phyloP scores from a whole-genome alignment of 331 rosid genomes.

The Pyracantha coccinea region DNA sequence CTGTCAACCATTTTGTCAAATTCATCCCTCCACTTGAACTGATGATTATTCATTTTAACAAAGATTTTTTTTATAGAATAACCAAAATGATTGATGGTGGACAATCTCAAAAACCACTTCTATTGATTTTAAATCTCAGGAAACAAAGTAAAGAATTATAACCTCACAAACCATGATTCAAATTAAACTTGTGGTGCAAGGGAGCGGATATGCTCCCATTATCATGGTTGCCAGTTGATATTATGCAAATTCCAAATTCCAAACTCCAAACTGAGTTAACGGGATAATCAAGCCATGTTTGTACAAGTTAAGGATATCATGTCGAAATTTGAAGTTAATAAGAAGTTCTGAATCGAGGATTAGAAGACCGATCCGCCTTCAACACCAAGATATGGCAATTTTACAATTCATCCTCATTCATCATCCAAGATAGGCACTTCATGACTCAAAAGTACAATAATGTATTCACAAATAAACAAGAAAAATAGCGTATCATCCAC shows the following conservation, averaged over 20 bases:
- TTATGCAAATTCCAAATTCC: neutral
- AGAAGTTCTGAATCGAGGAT: neutral
- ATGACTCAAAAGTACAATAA: neutral
- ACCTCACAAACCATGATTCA: too few species aligned
- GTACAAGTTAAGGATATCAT: neutral
- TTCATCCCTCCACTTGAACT: too few species aligned
- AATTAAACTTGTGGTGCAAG: too few species aligned
- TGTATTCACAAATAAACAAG: neutral
- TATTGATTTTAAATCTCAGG: too few species aligned
- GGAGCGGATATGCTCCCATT: too few species aligned
- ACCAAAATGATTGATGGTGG: too few species aligned
- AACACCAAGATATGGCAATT: neutral
- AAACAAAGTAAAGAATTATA: too few species aligned
- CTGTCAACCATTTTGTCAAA: too few species aligned
- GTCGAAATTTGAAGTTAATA: too few species aligned
- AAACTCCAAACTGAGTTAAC: neutral
- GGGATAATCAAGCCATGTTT: neutral
- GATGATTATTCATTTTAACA: too few species aligned
- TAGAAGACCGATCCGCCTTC: neutral
- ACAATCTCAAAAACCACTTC: too few species aligned
- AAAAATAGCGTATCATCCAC: neutral
- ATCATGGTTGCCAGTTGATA: too few species aligned
- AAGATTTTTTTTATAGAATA: fast-evolving
- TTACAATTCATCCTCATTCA: neutral
- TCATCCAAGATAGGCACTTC: neutral